A percentile compares a stretch with the other conserved stretches of the same genome.
Evolutionary conservation across 2,329 filamentous ascomycete species (phyloP).

Genomic region (Sphaerulina vaccinii): DNA sequence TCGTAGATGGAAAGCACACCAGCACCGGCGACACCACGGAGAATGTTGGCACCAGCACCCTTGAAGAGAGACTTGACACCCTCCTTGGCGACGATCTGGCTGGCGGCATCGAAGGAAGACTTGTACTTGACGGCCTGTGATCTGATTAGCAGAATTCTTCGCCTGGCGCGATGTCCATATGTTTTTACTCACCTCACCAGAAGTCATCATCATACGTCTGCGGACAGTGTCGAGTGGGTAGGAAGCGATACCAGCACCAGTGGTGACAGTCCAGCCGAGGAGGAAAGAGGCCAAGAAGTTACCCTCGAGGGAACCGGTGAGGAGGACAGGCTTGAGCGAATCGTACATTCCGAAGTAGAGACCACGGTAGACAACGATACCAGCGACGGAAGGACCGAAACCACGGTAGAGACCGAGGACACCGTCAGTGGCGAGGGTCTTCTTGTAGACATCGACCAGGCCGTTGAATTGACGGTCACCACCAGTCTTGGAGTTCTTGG

Average conservation of each 20-base stretch:
- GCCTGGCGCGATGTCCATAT: background rate
- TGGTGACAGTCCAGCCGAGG: conserved; percentile 99
- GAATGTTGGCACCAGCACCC: conserved; percentile 99
- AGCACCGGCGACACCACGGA: conserved; percentile 99
- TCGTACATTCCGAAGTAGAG: conserved; percentile 99
- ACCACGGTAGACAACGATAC: conserved; percentile 99
- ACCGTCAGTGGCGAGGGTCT: conserved; percentile 98
- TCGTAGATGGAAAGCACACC: conserved; percentile 99
- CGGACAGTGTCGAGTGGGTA: conserved; percentile 99
- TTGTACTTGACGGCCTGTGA: conserved; percentile 99
- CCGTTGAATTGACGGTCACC: conserved; percentile 99
- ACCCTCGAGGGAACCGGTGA: conserved; percentile 85
- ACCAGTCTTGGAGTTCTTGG: conserved; percentile 95
- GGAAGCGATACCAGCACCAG: conserved; percentile 99
- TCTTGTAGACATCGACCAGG: conserved; percentile 98
- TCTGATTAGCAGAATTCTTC: background rate
- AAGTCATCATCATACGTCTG: conserved; percentile 99
- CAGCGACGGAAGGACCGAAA: conserved; percentile 98
- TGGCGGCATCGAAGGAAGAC: conserved; percentile 89
- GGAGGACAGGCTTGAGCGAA: conserved; percentile 98
- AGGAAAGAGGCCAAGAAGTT: conserved; percentile 99
- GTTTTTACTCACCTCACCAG: conserved; percentile 59
- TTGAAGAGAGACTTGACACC: conserved; percentile 99
- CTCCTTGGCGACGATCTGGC: conserved; percentile 96
- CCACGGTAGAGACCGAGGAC: conserved; percentile 99